Conservation (phyloP, 805 yeast genomes). For the Metschnikowia matae region DNA sequence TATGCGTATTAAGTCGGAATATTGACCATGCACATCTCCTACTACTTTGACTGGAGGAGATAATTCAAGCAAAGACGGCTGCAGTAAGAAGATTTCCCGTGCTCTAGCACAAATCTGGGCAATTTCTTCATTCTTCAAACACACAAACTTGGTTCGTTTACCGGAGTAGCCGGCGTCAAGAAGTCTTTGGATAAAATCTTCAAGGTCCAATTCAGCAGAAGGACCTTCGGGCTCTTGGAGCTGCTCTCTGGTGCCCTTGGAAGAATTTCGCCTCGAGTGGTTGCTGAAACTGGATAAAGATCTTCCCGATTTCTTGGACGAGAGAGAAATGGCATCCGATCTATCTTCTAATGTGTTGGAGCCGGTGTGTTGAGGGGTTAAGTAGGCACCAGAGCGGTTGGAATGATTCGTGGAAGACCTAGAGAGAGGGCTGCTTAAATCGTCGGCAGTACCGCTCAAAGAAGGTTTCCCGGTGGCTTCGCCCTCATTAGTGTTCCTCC, state of each 20-base stretch:
- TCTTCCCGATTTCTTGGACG: conserved; percentile 16
- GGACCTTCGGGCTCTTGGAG: conserved; percentile 1
- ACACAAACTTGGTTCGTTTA: conserved; percentile 82
- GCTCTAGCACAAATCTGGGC: conserved; percentile 82
- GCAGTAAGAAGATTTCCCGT: conserved; percentile 82
- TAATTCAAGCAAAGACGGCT: conserved; percentile 84
- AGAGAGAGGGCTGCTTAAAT: conserved; percentile 19
- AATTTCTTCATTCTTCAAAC: conserved; percentile 80
- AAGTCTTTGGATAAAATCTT: conserved; percentile 83
- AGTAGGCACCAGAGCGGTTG: conserved; percentile 12
- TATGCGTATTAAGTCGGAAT: conserved; percentile 81
- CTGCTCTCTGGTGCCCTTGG: conserved; percentile 10
- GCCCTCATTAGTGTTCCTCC: conserved; percentile 44
- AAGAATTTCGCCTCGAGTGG: conserved; percentile 14
- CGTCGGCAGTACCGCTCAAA: conserved; percentile 12
- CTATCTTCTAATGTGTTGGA: conserved; percentile 11
- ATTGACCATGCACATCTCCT: conserved; percentile 97
- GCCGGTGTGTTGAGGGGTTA: conserved; percentile 20
- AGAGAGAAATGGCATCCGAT: conserved; percentile 17
- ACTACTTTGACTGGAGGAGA: conserved; percentile 84
- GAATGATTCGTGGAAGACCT: conserved; percentile 18
- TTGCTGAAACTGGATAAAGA: conserved; percentile 14
- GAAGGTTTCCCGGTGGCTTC: conserved; percentile 12
- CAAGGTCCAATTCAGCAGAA: conserved; percentile 48
- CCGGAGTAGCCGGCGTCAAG: conserved; percentile 96